Conservation (phyloP, 177 flowering plant species). For the Vitis hybrid region DNA sequence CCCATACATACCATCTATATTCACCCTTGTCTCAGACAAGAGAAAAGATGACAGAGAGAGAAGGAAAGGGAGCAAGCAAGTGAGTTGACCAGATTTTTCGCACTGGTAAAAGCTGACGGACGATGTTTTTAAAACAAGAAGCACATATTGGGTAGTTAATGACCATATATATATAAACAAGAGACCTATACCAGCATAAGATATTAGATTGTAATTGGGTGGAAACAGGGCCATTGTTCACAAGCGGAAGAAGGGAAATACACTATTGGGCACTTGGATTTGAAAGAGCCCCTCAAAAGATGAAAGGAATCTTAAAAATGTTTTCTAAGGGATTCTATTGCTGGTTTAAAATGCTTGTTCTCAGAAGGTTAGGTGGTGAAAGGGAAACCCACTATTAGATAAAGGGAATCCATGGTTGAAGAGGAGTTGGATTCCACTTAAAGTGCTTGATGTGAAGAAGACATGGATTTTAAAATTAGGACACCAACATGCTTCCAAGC, state of each 20-base stretch:
- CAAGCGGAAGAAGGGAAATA: conserved; percentile 17
- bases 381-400: conserved; percentile 46
- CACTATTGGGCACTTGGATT: conserved; percentile 31
- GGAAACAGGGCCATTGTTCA: conserved; percentile 20
- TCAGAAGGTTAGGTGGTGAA: conserved; percentile 44
- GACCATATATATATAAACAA: neutral
- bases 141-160: neutral
- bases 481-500: conserved; percentile 39
- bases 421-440: conserved; percentile 71
- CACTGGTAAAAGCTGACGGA: no score
- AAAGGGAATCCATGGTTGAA: conserved; percentile 39
- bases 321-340: conserved; percentile 10
- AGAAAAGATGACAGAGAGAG: neutral
- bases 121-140: no score
- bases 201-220: conserved; percentile 1
- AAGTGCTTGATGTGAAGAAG: conserved; percentile 47
- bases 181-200: neutral
- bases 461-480: conserved; percentile 34
- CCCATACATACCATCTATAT: conserved; percentile 3
- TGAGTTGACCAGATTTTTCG: neutral
- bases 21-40: conserved; percentile 7
- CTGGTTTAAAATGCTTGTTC: conserved; percentile 14
- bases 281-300: conserved; percentile 18
- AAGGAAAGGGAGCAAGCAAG: neutral
- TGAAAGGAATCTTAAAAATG: conserved; percentile 14